Base-by-base conservation (phyloP, 2,329 filamentous ascomycete genomes). In the Epichloe gansuensis region DNA sequence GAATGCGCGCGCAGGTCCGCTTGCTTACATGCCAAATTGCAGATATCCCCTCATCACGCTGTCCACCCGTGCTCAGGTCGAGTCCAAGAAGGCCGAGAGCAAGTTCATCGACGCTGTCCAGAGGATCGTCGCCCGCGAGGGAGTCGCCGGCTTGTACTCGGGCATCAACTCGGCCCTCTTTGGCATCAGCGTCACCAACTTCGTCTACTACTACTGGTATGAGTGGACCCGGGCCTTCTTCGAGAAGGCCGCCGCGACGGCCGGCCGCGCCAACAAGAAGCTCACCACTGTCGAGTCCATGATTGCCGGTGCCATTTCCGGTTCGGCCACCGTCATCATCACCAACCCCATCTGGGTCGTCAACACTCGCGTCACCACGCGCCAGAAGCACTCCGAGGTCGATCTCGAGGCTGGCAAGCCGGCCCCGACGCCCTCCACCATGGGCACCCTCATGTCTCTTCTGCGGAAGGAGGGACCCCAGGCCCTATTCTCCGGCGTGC, bases 161-260 rank as follows among this genome's bases (percentile, higher is more conserved):
- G 93, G 93, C 42, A 81, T 98, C 54, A 89, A 95, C 68, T 94
- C 87, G 56, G 93, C 93, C 49, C 77, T 98, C 45, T 96, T 98
- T 69, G 93, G 93, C 67, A 97, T 98, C 74, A 93, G 87, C 69
- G 84, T 98, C 60, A 98, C 93, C 62, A 98, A 98, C 75, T 98
- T 98, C 67, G 91, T 98, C 47, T 98, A 98, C 77, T 98, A 98
- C 74, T 98, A 97, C 77, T 98, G 88, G 91, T 98, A 97, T 71
- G 93, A 98, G 74, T 98, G 89, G 87, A 93, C 89, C 56, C 84
- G 90, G 54, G 78, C 85, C 49, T 85, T 85, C 66, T 96, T 97
- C 72, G 89, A 88, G 67, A 76, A 77, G 57, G 87, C 89, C 9
- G 89, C 89, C 45, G 68, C 77, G 53, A 83, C 81, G 61, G 75